Evolutionary conservation across 2,329 filamentous ascomycete species (phyloP), one percentile per base, ranked within the genome.

Genomic region (Aspergillus felis): DNA sequence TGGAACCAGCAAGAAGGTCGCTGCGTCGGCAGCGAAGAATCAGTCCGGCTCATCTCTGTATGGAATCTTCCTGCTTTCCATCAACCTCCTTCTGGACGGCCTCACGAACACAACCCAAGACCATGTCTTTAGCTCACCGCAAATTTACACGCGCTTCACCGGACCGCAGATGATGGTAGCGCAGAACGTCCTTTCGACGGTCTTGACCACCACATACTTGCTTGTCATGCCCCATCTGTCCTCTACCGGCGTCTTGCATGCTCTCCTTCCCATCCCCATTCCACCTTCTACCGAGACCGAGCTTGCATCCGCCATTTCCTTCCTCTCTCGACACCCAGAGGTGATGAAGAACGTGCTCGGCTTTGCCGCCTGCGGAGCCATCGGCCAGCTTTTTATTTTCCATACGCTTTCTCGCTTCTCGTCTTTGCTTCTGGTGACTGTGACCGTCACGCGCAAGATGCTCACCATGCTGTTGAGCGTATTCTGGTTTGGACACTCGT

Each of bases 141-240:
- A 78, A 27, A 71, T 76, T 1, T 96, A 92, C 76, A 86, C 85
- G 63, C 87, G 88, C 14, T 97, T 94, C 73, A 85, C 86, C 2
- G 94, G 94, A 9, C 92, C 93, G 58, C 94, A 99, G 82, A 99
- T 99, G 94, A 99, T 99, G 94, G 95, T 92, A 72, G 92, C 93
- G 42, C 91, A 97, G 76, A 99, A 97, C 73, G 79, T 96, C 56
- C 89, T 97, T 75, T 88, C 85, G 66, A 93, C 92, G 3, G 70
- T 86, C 50, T 80, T 97, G 56, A 97, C 92, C 3, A 81, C 84
- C 22, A 70, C 78, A 0, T 97, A 96, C 69, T 84, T 99, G 48
- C 63, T 93, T 20, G 69, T 92, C 22, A 89, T 87, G 66, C 94
- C 94, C 0, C 91, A 88, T 78, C 75, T 97, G n/a, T 89, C 88